Evolutionary conservation across 257 asterid species (phyloP).

Genomic region (Scutellaria galericulata): DNA sequence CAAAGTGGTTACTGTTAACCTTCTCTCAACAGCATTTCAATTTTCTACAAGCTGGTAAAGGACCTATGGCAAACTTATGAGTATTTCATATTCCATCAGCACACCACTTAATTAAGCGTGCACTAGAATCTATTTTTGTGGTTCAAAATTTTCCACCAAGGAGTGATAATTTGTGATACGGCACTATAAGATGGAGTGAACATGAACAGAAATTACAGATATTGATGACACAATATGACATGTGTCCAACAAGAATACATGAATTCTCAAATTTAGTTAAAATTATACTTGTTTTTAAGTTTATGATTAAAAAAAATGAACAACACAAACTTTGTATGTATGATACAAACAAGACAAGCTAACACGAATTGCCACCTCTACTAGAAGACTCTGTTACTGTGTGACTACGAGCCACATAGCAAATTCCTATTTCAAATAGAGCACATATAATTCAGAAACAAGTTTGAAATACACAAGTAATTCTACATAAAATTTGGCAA

Average conservation of each 20-base stretch:
- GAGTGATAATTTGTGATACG: too few relatives aligned
- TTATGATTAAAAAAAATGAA: too few relatives aligned
- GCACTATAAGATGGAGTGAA: too few relatives aligned
- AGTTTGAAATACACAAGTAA: constrained; percentile 1
- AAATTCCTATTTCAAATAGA: background rate
- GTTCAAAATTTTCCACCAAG: background rate
- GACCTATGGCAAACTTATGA: background rate
- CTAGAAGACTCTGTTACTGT: too few relatives aligned
- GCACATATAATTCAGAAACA: constrained; percentile 4
- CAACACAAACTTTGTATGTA: too few relatives aligned
- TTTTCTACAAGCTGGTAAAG: constrained; percentile 11
- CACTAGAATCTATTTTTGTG: background rate
- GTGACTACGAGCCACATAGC: background rate
- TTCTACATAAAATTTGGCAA: background rate
- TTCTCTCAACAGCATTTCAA: constrained; percentile 7
- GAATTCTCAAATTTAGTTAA: too few relatives aligned
- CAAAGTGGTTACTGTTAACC: background rate
- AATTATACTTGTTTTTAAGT: too few relatives aligned
- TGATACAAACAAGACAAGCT: too few relatives aligned
- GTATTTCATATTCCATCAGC: background rate
- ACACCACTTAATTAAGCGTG: background rate
- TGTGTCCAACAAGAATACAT: too few relatives aligned
- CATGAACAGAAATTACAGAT: too few relatives aligned
- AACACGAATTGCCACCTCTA: too few relatives aligned
- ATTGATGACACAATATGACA: too few relatives aligned